phyloP scores from a whole-genome alignment of 2,329 filamentous ascomycete species.

The Pseudogymnoascus sp. region DNA sequence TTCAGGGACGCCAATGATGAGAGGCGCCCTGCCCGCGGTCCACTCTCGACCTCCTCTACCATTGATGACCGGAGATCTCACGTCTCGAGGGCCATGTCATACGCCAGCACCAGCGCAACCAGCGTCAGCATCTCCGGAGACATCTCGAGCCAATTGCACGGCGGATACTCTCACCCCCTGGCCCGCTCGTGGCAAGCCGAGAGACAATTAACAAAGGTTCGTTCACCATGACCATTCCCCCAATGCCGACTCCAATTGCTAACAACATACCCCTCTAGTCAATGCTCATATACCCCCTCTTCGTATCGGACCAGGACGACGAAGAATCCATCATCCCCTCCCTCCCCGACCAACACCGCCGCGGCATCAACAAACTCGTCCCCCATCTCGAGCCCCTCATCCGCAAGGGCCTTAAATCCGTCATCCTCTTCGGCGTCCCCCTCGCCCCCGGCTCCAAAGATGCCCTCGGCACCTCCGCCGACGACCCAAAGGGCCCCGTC shows the following conservation, averaged over 20 bases:
- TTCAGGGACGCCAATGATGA: conserved; percentile 43
- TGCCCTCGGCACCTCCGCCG: conserved; percentile 80
- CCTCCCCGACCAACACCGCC: conserved; percentile 80
- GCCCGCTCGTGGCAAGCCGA: conserved; percentile 77
- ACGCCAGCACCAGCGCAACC: conserved; percentile 57
- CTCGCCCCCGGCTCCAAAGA: conserved; percentile 76
- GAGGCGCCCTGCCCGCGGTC: conserved; percentile 39
- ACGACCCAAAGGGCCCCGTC: conserved; percentile 87
- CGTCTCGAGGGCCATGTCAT: conserved; percentile 56
- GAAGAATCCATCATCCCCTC: conserved; percentile 87
- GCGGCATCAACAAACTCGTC: conserved; percentile 77
- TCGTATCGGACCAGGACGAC: conserved; percentile 88
- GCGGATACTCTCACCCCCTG: conserved; percentile 73
- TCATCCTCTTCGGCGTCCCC: conserved; percentile 94
- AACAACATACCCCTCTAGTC: conserved; percentile 46
- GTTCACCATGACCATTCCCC: conserved; percentile 17
- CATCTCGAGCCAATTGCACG: conserved; percentile 75
- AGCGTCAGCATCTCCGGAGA: conserved; percentile 64
- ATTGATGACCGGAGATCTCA: conserved; percentile 52
- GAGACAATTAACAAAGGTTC: conserved; percentile 74
- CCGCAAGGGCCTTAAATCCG: conserved; percentile 80
- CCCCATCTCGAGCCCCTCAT: conserved; percentile 80
- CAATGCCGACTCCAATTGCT: background rate
- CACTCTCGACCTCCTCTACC: conserved; percentile 35
- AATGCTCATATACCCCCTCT: conserved; percentile 97